A percentile compares a stretch with the other conserved stretches of the same genome.
Evolutionary conservation across 352 stramenopile genomes (phyloP).

Genomic region (Pythium brassicae): DNA sequence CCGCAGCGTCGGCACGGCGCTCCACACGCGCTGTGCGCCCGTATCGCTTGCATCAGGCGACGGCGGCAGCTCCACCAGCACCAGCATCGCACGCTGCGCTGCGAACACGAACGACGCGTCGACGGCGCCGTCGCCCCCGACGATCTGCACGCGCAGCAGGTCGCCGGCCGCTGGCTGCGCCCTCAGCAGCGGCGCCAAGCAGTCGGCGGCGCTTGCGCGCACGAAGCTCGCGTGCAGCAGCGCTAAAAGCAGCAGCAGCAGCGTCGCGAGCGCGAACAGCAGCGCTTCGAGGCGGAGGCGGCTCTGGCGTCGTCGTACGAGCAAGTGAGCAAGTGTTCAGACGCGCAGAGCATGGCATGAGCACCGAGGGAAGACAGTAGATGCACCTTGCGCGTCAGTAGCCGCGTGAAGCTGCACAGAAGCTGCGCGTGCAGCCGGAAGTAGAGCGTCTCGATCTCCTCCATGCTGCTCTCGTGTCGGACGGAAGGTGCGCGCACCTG

Average conservation of each 20-base stretch:
- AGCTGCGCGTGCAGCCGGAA: constrained; percentile 71
- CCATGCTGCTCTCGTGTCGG: constrained; percentile 14
- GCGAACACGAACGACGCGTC: constrained; percentile 60
- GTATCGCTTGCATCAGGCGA: constrained; percentile 9
- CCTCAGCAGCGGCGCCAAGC: constrained; percentile 27
- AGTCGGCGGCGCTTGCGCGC: constrained; percentile 25
- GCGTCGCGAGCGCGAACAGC: constrained; percentile 51
- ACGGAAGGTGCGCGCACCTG: too few relatives aligned
- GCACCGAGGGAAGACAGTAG: not conserved
- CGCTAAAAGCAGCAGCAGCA: constrained; percentile 42
- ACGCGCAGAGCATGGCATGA: not conserved
- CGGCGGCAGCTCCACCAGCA: constrained; percentile 35
- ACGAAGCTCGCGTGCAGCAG: constrained; percentile 57
- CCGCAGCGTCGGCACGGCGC: constrained; percentile 26
- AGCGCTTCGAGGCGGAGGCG: constrained; percentile 49
- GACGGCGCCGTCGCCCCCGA: constrained; percentile 8
- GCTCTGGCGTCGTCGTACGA: constrained; percentile 24
- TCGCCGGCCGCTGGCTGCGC: not conserved
- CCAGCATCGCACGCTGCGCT: constrained; percentile 59
- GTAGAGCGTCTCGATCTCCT: constrained; percentile 70
- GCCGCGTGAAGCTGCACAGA: constrained; percentile 34
- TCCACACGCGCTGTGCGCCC: not conserved
- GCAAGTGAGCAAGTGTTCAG: not conserved
- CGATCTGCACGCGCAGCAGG: constrained; percentile 28
- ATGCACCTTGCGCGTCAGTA: constrained; percentile 29